Evolutionary conservation across 169 alveolate genomes (phyloP).

Genomic region (Cryptosporidium sp.): DNA sequence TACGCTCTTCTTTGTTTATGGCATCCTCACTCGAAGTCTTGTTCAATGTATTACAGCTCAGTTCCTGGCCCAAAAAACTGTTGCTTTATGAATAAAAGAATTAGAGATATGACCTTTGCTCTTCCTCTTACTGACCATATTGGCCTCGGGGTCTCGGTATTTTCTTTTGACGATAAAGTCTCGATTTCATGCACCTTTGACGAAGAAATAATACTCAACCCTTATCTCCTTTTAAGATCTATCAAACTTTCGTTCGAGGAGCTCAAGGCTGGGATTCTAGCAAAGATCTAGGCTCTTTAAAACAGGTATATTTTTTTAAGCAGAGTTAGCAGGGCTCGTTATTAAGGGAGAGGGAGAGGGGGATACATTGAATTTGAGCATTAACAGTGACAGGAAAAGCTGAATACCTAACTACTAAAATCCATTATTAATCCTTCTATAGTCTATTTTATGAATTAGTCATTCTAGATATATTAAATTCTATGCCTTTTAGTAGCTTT

Average conservation of each 20-base stretch:
- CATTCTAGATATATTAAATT: not conserved
- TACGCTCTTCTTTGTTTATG: constrained; percentile 36
- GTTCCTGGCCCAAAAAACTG: constrained; percentile 73
- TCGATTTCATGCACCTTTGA: constrained; percentile 58
- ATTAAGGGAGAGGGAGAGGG: not conserved
- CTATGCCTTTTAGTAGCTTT: not conserved
- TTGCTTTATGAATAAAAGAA: constrained; percentile 16
- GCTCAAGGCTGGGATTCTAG: constrained; percentile 41
- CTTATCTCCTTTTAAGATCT: constrained; percentile 14
- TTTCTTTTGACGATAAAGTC: constrained; percentile 48
- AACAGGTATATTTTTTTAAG: not conserved
- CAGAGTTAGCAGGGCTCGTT: not conserved
- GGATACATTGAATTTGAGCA: not conserved
- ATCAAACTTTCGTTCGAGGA: constrained; percentile 52
- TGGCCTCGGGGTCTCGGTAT: constrained; percentile 57
- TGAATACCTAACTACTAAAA: no score
- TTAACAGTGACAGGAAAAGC: not conserved
- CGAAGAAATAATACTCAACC: constrained; percentile 42
- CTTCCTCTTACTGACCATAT: constrained; percentile 64
- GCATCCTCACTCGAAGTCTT: constrained; percentile 62
- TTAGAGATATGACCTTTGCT: constrained; percentile 67
- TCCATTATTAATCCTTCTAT: not conserved
- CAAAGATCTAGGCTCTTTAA: constrained; percentile 2
- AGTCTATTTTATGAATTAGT: not conserved
- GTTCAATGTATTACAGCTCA: constrained; percentile 68